A percentile compares a stretch with the other conserved stretches of the same genome.
phyloP scores from a whole-genome alignment of 345 rosid species.

The Mallotus nudiflorus region DNA sequence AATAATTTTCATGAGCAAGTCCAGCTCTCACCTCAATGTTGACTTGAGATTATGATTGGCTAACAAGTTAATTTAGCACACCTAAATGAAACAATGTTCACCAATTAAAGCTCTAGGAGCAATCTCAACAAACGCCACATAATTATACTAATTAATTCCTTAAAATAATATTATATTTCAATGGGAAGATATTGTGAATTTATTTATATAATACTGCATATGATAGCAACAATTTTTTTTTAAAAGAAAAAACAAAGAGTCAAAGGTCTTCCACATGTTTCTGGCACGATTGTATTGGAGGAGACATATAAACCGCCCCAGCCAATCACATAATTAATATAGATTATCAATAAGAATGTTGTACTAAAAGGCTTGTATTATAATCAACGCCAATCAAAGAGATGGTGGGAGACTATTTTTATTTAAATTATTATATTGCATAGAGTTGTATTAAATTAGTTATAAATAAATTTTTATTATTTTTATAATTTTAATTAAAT shows the following conservation, averaged over 20 bases:
- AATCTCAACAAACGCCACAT: background rate
- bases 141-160: background rate
- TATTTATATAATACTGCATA: background rate
- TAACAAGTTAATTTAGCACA: background rate
- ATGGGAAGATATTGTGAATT: background rate
- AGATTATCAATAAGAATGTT: background rate
- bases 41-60: background rate
- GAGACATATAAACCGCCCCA: background rate
- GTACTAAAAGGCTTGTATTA: too few species aligned
- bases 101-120: background rate
- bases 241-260: too few species aligned
- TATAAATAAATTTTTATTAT: too few species aligned
- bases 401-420: too few species aligned
- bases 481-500: too few species aligned
- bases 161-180: background rate
- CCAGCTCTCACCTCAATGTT: background rate
- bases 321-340: background rate
- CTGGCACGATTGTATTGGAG: background rate
- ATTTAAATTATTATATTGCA: too few species aligned
- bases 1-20: too few species aligned
- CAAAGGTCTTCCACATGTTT: background rate
- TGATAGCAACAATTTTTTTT: background rate
- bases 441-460: too few species aligned
- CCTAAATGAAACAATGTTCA: background rate
- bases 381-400: too few species aligned